Evolutionary conservation across 2,329 filamentous ascomycete species (phyloP).

Genomic region (Curvularia spicifera): DNA sequence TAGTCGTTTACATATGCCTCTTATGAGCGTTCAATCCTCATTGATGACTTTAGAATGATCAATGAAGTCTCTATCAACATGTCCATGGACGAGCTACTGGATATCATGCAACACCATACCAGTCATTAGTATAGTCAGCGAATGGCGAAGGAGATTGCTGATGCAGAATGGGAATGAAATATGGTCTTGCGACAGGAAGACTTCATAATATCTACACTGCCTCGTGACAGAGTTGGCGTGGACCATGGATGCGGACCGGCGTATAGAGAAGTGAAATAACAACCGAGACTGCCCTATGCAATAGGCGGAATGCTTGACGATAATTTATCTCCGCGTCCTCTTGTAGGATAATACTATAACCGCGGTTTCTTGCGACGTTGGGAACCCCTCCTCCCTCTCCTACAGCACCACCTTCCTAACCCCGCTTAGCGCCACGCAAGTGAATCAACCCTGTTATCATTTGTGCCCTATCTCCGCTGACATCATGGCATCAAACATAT

Average conservation of each 20-base stretch:
- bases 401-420: conserved; percentile 16
- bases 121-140: conserved; percentile 17
- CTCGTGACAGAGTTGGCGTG: conserved; percentile 31
- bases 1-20: conserved; percentile 56
- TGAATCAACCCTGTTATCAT: conserved; percentile 9
- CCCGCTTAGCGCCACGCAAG: conserved; percentile 10
- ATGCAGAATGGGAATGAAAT: conserved; percentile 26
- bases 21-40: conserved; percentile 52
- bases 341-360: background rate
- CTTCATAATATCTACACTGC: conserved; percentile 25
- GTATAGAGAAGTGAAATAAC: background rate
- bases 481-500: conserved; percentile 5
- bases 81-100: conserved; percentile 30
- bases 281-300: background rate
- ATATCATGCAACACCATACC: conserved; percentile 22
- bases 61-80: conserved; percentile 41
- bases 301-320: too few species aligned
- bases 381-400: conserved; percentile 7
- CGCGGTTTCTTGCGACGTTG: background rate
- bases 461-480: conserved; percentile 8
- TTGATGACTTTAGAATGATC: conserved; percentile 59
- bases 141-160: conserved; percentile 29
- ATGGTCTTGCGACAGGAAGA: conserved; percentile 17
- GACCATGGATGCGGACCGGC: conserved; percentile 11
- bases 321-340: background rate